phyloP scores from a whole-genome alignment of 805 yeast species.

The Priceomyces castillae region DNA sequence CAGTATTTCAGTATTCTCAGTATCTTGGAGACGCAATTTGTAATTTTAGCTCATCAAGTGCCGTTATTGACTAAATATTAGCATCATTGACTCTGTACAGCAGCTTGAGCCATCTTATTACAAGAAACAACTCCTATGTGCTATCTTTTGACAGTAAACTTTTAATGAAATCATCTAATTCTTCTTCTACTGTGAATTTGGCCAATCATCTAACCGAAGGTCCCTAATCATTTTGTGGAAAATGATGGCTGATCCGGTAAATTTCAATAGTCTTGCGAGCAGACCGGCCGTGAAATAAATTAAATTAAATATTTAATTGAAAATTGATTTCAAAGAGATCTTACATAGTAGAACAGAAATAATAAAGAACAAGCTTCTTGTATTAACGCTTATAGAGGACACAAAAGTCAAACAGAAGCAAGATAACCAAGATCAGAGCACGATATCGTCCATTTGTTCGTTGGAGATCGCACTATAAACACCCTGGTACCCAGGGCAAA shows the following conservation, averaged over 20 bases:
- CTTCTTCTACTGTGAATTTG: too few species aligned
- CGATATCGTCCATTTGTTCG: not conserved
- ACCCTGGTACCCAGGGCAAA: conserved; percentile 1
- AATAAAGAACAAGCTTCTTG: not conserved
- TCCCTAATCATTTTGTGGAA: not conserved
- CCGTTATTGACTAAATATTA: too few species aligned
- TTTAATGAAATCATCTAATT: too few species aligned
- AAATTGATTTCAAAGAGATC: not conserved
- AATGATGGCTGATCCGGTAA: not conserved
- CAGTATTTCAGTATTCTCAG: too few species aligned
- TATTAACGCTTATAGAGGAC: not conserved
- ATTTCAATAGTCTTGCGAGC: not conserved
- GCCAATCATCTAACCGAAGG: too few species aligned
- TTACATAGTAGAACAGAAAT: not conserved
- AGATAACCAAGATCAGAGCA: not conserved
- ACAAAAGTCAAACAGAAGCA: not conserved
- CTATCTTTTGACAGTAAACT: too few species aligned
- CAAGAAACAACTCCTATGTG: too few species aligned
- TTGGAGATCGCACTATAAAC: not conserved
- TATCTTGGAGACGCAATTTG: too few species aligned
- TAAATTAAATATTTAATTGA: not conserved
- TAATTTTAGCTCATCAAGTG: too few species aligned
- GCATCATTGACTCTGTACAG: too few species aligned
- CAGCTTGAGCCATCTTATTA: too few species aligned
- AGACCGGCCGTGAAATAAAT: not conserved